Percentiles rank a stretch among this genome's conserved stretches.
Conservation (phyloP, 768 basidiomycete genomes). For the Lactarius evosmus region DNA sequence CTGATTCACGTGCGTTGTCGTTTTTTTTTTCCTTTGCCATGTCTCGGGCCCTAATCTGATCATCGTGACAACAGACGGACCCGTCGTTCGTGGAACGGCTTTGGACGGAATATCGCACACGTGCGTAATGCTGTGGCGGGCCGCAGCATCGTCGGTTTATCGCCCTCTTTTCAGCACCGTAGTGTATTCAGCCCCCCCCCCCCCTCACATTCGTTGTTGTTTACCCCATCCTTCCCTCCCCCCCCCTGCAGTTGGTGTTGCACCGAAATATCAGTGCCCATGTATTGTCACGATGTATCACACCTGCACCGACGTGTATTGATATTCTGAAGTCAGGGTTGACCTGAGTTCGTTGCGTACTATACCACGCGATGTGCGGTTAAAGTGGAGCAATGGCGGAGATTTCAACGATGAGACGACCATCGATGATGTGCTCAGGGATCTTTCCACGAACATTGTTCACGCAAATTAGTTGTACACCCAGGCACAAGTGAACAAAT, state of each 20-base stretch:
- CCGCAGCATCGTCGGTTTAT: neutral
- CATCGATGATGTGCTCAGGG: too few species aligned
- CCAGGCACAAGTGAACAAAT: neutral
- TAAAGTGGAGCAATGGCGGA: too few species aligned
- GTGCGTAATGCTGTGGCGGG: constrained; percentile 6
- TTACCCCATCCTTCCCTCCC: neutral
- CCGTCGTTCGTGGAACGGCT: constrained; percentile 61
- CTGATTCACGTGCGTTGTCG: constrained; percentile 40
- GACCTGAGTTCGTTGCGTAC: too few species aligned
- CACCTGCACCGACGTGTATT: constrained; percentile 19
- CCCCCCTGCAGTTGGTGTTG: neutral
- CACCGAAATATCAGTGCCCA: constrained; percentile 15
- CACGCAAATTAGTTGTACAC: neutral
- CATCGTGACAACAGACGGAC: constrained; percentile 52
- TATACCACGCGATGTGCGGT: too few species aligned
- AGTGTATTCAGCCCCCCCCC: neutral
- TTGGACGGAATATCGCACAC: constrained; percentile 47
- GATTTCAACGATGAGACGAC: too few species aligned
- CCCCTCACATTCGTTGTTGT: neutral
- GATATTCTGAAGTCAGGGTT: constrained; percentile 3
- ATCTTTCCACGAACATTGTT: too few species aligned
- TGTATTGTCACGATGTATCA: constrained; percentile 23
- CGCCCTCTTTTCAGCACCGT: too few species aligned
- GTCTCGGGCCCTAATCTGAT: neutral
- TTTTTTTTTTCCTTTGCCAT: neutral